Base-by-base conservation (phyloP, 2,329 filamentous ascomycete species). In the Intubia oerlemansii region DNA sequence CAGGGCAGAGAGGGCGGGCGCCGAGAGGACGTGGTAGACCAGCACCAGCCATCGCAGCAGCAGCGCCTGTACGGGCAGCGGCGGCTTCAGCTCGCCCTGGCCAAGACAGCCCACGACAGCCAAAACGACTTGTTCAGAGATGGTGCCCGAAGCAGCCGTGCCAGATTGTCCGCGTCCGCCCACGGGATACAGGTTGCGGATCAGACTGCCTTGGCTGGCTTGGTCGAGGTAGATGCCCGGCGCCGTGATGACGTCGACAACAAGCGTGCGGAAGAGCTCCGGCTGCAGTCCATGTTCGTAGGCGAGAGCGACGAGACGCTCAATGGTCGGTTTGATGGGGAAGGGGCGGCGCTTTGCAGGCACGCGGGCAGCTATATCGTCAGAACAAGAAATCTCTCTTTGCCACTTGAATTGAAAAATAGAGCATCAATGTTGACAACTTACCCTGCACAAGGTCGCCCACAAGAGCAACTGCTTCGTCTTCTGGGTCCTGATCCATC, bases 11-110 rank as follows among this genome's bases (percentile, higher is more conserved):
- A 63, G 59, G 23, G 68, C 62, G 30, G 78, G 67, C 13, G 27
- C 17, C 5, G 17, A 21, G 13, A 88, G 49, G 25, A 73, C 53
- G 39, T 81, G 73, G 42, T 84, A 71, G 4, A 80, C 62, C 50
- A 79, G 66, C 32, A 81, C 62, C 28, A 90, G 55, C 81, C 81
- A 91, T 49, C 66, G 72, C 36, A 90, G 50, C 28, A 90, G 55
- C 24, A 69, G 56, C 16, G 63, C 64, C 49, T 91, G 80, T 1
- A 78, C 65, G 25, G 62, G 56, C 25, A 77, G 57, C 10, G 73
- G 67, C 10, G 80, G 74, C 46, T 84, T 90, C 31, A 66, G 59
- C 44, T 69, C 66, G 41, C 77, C 79, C 42, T 81, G 73, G 4
- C 81, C 79, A n/a, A 91, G 57, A 27, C 65, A 67, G 29, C 71